A percentile compares a stretch with the other conserved stretches of the same genome.
Conservation (phyloP, 2,329 filamentous ascomycete species). For the Paecilomyces niveus region DNA sequence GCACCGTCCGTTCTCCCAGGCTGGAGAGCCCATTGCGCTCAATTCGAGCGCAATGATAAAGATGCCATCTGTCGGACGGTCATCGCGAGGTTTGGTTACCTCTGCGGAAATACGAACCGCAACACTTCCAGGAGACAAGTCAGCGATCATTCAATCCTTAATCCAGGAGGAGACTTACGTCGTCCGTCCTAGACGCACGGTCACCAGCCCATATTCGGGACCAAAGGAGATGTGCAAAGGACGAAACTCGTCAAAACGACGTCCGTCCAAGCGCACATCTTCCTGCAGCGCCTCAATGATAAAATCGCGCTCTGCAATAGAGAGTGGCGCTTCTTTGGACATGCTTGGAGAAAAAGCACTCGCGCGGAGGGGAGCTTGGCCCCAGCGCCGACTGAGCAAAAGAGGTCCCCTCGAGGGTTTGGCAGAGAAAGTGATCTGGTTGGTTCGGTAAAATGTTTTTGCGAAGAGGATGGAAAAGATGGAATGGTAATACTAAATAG, state of each 20-base stretch:
- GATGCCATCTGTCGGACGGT: conserved; percentile 90
- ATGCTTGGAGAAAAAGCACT: conserved; percentile 43
- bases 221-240: conserved; percentile 73
- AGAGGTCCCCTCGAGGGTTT: conserved; percentile 6
- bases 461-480: neutral
- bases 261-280: conserved; percentile 75
- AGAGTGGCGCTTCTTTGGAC: conserved; percentile 89
- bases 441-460: neutral
- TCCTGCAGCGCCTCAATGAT: conserved; percentile 75
- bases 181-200: conserved; percentile 84
- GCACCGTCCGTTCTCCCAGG: conserved; percentile 75
- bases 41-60: conserved; percentile 91
- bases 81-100: conserved; percentile 74
- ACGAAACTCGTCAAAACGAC: conserved; percentile 72
- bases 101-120: conserved; percentile 81
- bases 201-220: conserved; percentile 82
- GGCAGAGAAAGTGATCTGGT: conserved; percentile 4
- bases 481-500: neutral
- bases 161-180: conserved; percentile 49
- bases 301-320: conserved; percentile 81
- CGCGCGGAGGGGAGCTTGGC: conserved; percentile 15
- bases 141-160: conserved; percentile 8
- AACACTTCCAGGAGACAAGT: conserved; percentile 49
- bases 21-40: conserved; percentile 83
- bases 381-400: conserved; percentile 13